A percentile compares a stretch with the other conserved stretches of the same genome.
phyloP scores from a whole-genome alignment of 305 asterid species.

The Lippia alba region DNA sequence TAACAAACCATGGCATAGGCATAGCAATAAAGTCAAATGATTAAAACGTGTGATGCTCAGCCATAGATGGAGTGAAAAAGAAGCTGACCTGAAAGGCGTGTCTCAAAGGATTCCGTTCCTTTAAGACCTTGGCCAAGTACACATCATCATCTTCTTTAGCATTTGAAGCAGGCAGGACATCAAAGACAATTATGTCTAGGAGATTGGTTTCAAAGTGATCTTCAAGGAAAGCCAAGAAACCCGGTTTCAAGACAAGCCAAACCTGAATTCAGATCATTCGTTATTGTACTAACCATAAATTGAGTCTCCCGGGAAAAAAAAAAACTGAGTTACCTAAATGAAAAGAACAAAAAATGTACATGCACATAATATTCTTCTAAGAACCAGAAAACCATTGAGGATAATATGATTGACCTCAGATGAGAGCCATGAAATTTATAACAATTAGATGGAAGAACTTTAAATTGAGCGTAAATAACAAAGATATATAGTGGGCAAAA shows the following conservation, averaged over 20 bases:
- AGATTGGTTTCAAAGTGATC: conserved; percentile 76
- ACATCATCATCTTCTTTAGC: conserved; percentile 54
- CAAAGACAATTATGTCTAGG: conserved; percentile 78
- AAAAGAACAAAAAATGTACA: background rate
- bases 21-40: conserved; percentile 11
- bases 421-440: conserved; percentile 2
- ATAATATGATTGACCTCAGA: background rate
- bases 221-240: conserved; percentile 88
- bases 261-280: conserved; percentile 59
- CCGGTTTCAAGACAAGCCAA: conserved; percentile 94
- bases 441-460: conserved; percentile 25
- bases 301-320: background rate
- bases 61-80: conserved; percentile 25
- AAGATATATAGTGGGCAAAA: conserved; percentile 14
- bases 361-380: conserved; percentile 10
- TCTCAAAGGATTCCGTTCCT: conserved; percentile 73
- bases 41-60: conserved; percentile 10
- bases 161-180: conserved; percentile 59
- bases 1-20: background rate
- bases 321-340: background rate
- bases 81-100: conserved; percentile 79
- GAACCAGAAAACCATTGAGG: conserved; percentile 21
- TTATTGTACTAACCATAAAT: conserved; percentile 22
- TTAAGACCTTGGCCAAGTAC: conserved; percentile 60
- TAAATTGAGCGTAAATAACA: conserved; percentile 4